Evolutionary conservation across 2,329 filamentous ascomycete species (phyloP).

Genomic region (Penicillium sp.): DNA sequence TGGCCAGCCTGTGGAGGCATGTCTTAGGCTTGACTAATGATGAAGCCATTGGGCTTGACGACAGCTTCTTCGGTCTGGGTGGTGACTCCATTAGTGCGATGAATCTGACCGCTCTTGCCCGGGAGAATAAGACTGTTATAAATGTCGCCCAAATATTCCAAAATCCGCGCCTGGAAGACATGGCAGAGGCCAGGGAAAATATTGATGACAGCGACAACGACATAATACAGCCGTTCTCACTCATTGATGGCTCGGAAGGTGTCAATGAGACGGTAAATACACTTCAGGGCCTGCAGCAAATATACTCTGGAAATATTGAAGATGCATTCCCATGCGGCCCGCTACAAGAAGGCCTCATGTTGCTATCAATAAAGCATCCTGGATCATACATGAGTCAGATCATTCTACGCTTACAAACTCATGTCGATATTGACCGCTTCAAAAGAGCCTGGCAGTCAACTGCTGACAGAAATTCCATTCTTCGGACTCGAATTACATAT

Average conservation of each 20-base stretch:
- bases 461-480: constrained; percentile 32
- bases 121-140: constrained; percentile 11
- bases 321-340: constrained; percentile 12
- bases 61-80: not conserved
- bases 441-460: constrained; percentile 33
- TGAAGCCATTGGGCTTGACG: not conserved
- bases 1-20: not conserved
- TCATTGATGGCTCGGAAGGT: not conserved
- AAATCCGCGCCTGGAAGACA: not conserved
- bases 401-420: constrained; percentile 21
- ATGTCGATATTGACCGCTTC: constrained; percentile 28
- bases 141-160: constrained; percentile 19
- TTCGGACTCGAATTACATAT: constrained; percentile 38
- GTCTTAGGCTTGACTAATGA: not conserved
- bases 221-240: not conserved
- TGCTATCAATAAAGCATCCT: constrained; percentile 29
- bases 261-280: not conserved
- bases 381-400: constrained; percentile 35
- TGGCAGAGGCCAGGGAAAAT: not conserved
- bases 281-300: not conserved
- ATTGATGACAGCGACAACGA: not conserved
- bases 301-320: not conserved
- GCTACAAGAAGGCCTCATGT: constrained; percentile 37
- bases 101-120: constrained; percentile 17
- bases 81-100: constrained; percentile 17